Percentiles rank a stretch among this genome's conserved stretches.
Conservation (phyloP, 2,329 filamentous ascomycete species). For the Pseudocercospora fijiensis region DNA sequence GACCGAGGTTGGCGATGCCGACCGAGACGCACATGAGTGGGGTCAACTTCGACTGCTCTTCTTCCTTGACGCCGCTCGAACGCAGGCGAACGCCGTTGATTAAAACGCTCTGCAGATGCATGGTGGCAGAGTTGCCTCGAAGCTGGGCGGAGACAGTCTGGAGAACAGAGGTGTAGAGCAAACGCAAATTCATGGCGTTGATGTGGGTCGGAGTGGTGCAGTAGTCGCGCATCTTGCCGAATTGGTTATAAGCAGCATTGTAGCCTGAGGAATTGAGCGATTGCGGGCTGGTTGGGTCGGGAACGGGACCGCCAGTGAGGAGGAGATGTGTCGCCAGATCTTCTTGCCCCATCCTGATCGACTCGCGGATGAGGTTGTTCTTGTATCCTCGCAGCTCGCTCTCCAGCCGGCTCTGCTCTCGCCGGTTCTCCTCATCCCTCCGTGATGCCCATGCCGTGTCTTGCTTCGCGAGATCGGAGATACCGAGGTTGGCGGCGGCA, state of each 20-base stretch:
- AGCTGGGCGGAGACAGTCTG: constrained; percentile 64
- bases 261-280: constrained; percentile 52
- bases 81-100: constrained; percentile 55
- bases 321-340: constrained; percentile 85
- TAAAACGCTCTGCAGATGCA: constrained; percentile 58
- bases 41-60: constrained; percentile 57
- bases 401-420: constrained; percentile 74
- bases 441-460: constrained; percentile 75
- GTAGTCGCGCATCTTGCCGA: constrained; percentile 83
- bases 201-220: constrained; percentile 82
- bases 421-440: constrained; percentile 64
- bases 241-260: constrained; percentile 70
- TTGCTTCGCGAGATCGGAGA: constrained; percentile 64
- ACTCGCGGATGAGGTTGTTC: constrained; percentile 96
- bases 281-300: constrained; percentile 27
- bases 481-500: constrained; percentile 63
- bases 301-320: constrained; percentile 59
- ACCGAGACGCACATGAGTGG: constrained; percentile 65
- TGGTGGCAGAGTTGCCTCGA: constrained; percentile 20
- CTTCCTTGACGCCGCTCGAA: constrained; percentile 48
- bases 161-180: constrained; percentile 73
- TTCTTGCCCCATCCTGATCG: constrained; percentile 88
- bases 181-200: constrained; percentile 74
- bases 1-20: constrained; percentile 61
- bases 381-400: constrained; percentile 87